Evolutionary conservation across 495 filamentous ascomycete genomes (phyloP).

Genomic region (Extremus antarcticus): DNA sequence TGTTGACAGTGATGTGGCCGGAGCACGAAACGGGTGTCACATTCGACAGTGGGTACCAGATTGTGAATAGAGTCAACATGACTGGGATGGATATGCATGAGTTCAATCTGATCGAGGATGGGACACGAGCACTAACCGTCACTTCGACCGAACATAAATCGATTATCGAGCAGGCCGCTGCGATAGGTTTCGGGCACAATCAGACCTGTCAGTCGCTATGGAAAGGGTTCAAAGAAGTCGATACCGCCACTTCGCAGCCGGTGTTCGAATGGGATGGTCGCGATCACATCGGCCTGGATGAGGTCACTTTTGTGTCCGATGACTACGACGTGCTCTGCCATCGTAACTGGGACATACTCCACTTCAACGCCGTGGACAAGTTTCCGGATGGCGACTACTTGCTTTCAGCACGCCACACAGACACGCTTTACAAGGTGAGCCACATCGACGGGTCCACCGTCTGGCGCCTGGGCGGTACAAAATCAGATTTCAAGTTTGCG

Average conservation of each 20-base stretch:
- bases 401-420: slow-evolving; percentile 19
- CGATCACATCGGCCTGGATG: slow-evolving; percentile 26
- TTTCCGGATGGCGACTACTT: slow-evolving; percentile 25
- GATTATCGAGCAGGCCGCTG: neutral
- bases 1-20: neutral
- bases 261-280: slow-evolving; percentile 35
- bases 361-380: slow-evolving; percentile 29
- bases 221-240: slow-evolving; percentile 23
- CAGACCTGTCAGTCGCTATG: neutral
- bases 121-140: neutral
- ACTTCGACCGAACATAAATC: neutral
- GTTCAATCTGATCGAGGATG: neutral
- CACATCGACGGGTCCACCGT: slow-evolving; percentile 17
- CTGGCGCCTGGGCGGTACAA: slow-evolving; percentile 24
- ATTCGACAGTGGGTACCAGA: neutral
- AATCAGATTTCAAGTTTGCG: slow-evolving; percentile 17
- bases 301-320: slow-evolving; percentile 4
- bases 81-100: neutral
- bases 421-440: slow-evolving; percentile 19
- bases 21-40: neutral
- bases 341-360: slow-evolving; percentile 15
- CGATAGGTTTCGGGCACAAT: neutral
- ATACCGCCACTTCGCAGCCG: slow-evolving; percentile 20
- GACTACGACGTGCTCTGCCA: slow-evolving; percentile 18
- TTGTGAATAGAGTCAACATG: neutral